Percentiles rank a stretch among this genome's conserved stretches.
phyloP scores from a whole-genome alignment of 148 eudicot genomes.

The Rhododendron ovatum region DNA sequence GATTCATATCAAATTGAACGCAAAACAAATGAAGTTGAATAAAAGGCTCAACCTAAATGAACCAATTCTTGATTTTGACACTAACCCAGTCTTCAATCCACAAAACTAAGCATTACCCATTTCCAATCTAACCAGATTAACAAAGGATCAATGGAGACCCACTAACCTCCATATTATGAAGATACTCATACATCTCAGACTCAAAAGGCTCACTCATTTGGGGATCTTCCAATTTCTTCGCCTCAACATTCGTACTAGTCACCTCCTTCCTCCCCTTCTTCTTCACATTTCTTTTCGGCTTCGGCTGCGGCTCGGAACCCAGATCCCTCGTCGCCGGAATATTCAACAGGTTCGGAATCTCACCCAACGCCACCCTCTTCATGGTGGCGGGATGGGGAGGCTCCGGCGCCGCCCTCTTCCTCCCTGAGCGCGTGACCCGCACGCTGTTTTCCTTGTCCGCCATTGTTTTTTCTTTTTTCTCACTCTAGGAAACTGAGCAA shows the following conservation, averaged over 20 bases:
- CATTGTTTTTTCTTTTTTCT: slow-evolving; percentile 18
- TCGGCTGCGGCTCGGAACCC: slow-evolving; percentile 12
- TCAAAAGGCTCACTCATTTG: slow-evolving; percentile 74
- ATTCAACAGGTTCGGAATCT: slow-evolving; percentile 32
- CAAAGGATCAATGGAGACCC: not conserved
- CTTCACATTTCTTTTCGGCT: slow-evolving; percentile 14
- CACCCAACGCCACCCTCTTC: slow-evolving; percentile 71
- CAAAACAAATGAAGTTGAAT: not conserved
- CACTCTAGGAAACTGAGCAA: not conserved
- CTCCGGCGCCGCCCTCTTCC: slow-evolving; percentile 37
- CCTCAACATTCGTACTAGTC: slow-evolving; percentile 21
- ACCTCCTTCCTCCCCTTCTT: slow-evolving; percentile 23
- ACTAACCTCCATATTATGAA: slow-evolving; percentile 74
- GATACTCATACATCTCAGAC: slow-evolving; percentile 60
- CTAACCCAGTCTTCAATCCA: not conserved
- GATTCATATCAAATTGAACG: not conserved
- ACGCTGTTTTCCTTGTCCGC: slow-evolving; percentile 61
- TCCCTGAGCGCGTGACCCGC: slow-evolving; percentile 55
- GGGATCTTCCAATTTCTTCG: slow-evolving; percentile 35
- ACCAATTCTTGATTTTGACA: not conserved
- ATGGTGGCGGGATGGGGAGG: slow-evolving; percentile 16
- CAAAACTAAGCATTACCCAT: not conserved
- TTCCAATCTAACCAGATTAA: not conserved
- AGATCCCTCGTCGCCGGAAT: slow-evolving; percentile 6
- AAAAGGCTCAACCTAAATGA: not conserved